Percentiles rank a stretch among this genome's conserved stretches.
Conservation (phyloP, 169 alveolate genomes). For the Theileria orientalis region DNA sequence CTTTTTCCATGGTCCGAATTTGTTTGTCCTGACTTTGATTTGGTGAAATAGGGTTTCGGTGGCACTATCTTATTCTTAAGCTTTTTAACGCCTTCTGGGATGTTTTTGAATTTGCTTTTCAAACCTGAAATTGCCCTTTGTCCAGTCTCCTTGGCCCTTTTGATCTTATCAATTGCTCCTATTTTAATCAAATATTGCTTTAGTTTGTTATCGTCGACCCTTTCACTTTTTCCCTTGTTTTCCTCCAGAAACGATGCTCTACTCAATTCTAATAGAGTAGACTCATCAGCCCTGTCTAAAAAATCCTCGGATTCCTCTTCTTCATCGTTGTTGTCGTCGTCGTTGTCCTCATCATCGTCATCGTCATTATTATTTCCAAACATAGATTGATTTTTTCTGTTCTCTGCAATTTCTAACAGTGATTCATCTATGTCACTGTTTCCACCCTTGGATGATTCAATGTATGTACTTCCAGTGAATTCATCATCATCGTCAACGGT, state of each 20-base stretch:
- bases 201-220: not conserved
- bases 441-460: not conserved
- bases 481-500: not conserved
- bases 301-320: conserved; percentile 1
- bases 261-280: conserved; percentile 2
- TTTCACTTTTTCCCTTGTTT: not conserved
- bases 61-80: not conserved
- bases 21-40: not conserved
- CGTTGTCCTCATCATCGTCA: conserved; percentile 12
- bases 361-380: not conserved
- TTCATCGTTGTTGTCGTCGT: conserved; percentile 25
- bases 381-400: not conserved
- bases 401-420: not conserved
- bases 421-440: not conserved
- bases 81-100: conserved; percentile 5
- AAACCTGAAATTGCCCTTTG: not conserved
- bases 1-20: not conserved
- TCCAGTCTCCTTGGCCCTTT: not conserved
- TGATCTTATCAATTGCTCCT: conserved; percentile 16
- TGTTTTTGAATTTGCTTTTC: not conserved
- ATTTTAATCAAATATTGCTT: conserved; percentile 13
- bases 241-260: not conserved
- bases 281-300: not conserved
- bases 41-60: not conserved
- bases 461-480: conserved; percentile 15